Conservation (phyloP, 768 basidiomycete genomes). For the Strobilomyces dryophilus region DNA sequence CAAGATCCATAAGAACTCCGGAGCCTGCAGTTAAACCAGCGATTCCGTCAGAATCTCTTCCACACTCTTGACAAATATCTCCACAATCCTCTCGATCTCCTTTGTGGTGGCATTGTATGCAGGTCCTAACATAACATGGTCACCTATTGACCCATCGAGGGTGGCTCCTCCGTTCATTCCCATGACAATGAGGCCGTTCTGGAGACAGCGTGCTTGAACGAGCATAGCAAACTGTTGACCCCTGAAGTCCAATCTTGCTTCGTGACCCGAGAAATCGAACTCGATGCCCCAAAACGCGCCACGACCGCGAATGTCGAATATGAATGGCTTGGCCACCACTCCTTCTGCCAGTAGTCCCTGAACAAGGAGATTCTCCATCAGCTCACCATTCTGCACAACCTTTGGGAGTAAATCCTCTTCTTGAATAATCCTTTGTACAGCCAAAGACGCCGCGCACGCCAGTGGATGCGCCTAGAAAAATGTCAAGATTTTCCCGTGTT, state of each 20-base stretch:
- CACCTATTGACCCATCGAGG: conserved; percentile 66
- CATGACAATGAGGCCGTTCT: conserved; percentile 67
- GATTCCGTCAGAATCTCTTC: conserved; percentile 55
- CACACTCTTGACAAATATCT: conserved; percentile 59
- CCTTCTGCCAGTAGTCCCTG: conserved; percentile 52
- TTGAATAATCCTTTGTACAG: conserved; percentile 71
- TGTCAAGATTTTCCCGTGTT: background rate
- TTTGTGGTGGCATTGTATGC: conserved; percentile 73
- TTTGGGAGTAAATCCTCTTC: conserved; percentile 69
- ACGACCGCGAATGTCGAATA: conserved; percentile 78
- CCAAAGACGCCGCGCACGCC: conserved; percentile 74
- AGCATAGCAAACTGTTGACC: conserved; percentile 58
- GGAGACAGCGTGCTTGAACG: conserved; percentile 64
- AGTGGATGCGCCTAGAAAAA: conserved; percentile 60
- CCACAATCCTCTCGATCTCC: conserved; percentile 66
- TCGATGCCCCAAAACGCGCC: conserved; percentile 85
- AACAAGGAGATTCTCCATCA: conserved; percentile 53
- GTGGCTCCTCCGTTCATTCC: conserved; percentile 69
- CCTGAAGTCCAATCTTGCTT: conserved; percentile 46
- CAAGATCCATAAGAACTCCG: background rate
- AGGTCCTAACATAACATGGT: conserved; percentile 72
- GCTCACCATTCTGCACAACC: conserved; percentile 53
- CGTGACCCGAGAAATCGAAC: conserved; percentile 58
- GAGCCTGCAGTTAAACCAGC: conserved; percentile 3
- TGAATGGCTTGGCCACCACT: conserved; percentile 57